Conservation (phyloP, 805 yeast species). For the Spathaspora arborariae region DNA sequence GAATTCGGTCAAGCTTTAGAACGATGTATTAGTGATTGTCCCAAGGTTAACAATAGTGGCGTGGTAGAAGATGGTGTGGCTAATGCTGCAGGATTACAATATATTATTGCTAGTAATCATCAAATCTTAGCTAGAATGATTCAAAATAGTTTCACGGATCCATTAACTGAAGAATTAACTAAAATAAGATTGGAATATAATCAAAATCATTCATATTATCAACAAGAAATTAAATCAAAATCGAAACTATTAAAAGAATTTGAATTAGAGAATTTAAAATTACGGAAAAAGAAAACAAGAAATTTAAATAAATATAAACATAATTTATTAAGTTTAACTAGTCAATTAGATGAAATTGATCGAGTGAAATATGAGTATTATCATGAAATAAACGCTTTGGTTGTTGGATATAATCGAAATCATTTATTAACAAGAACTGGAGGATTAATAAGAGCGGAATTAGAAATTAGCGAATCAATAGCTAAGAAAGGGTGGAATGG, state of each 20-base stretch:
- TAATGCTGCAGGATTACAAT: slow-evolving; percentile 74
- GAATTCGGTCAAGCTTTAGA: slow-evolving; percentile 72
- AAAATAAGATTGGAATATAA: slow-evolving; percentile 42
- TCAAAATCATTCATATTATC: slow-evolving; percentile 51
- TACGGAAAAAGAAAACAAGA: slow-evolving; percentile 58
- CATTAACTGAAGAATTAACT: slow-evolving; percentile 43
- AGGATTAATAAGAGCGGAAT: slow-evolving; percentile 69
- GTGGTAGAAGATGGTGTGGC: slow-evolving; percentile 55
- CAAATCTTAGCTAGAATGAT: slow-evolving; percentile 61
- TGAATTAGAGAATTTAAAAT: slow-evolving; percentile 57
- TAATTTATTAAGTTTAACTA: slow-evolving; percentile 63
- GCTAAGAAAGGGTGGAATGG: slow-evolving; percentile 87
- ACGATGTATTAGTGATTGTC: slow-evolving; percentile 23
- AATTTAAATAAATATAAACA: slow-evolving; percentile 66
- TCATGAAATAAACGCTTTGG: slow-evolving; percentile 55
- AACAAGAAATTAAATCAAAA: slow-evolving; percentile 48
- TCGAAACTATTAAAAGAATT: slow-evolving; percentile 51
- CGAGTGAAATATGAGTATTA: slow-evolving; percentile 71
- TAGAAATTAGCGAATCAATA: slow-evolving; percentile 75
- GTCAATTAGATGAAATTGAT: slow-evolving; percentile 77
- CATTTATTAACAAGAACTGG: slow-evolving; percentile 54
- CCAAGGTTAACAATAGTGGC: slow-evolving; percentile 22
- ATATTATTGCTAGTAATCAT: slow-evolving; percentile 72
- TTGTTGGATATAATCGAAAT: slow-evolving; percentile 55
- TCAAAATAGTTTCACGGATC: slow-evolving; percentile 50